phyloP scores from a whole-genome alignment of 371 early-diverging fungal species.

The Funneliformis caledonium region DNA sequence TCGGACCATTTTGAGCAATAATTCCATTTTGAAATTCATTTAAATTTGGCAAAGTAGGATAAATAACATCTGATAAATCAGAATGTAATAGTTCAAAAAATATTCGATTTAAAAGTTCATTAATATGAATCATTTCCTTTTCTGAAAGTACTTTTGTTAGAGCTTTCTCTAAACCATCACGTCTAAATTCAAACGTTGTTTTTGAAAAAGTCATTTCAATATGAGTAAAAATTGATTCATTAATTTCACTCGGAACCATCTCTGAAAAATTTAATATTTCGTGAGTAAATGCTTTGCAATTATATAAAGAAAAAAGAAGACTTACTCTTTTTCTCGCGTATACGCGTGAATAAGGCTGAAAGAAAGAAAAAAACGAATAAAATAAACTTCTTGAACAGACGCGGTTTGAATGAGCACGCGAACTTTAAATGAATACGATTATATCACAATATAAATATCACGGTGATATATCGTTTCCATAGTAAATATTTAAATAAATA shows the following conservation, averaged over 20 bases:
- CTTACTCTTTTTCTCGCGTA: too few species aligned
- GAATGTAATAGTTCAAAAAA: not conserved
- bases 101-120: not conserved
- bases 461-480: too few species aligned
- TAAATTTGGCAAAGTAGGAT: not conserved
- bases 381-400: too few species aligned
- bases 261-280: not conserved
- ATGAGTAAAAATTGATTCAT: not conserved
- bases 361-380: too few species aligned
- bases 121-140: not conserved
- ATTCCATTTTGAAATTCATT: not conserved
- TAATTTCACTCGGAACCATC: not conserved
- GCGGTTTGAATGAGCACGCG: too few species aligned
- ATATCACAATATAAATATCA: too few species aligned
- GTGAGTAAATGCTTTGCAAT: not conserved
- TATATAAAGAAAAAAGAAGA: too few species aligned
- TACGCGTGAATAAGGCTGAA: too few species aligned
- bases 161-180: not conserved
- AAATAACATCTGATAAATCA: not conserved
- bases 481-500: too few species aligned
- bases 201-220: not conserved
- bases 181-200: not conserved
- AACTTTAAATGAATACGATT: too few species aligned
- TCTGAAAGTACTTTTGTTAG: not conserved
- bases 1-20: conserved; percentile 13